A percentile compares a stretch with the other conserved stretches of the same genome.
Evolutionary conservation across 345 rosid species (phyloP).

Genomic region (Carallia brachiata): DNA sequence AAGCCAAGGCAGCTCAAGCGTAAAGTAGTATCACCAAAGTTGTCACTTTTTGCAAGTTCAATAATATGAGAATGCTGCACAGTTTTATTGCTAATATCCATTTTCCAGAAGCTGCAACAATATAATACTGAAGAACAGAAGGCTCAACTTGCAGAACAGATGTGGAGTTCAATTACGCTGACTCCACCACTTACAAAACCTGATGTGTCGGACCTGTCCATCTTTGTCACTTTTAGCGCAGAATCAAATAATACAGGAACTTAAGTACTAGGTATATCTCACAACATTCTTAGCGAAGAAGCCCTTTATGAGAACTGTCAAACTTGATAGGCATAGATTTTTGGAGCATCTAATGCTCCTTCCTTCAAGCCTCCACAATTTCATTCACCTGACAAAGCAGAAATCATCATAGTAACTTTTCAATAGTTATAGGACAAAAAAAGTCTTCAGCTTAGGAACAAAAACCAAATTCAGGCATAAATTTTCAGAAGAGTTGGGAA

Average conservation of each 20-base stretch:
- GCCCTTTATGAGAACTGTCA: slow-evolving; percentile 38
- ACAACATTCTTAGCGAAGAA: slow-evolving; percentile 58
- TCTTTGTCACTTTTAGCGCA: slow-evolving; percentile 28
- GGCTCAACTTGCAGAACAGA: slow-evolving; percentile 13
- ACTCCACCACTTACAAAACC: slow-evolving; percentile 92
- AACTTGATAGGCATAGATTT: slow-evolving; percentile 29
- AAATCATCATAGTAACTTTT: not conserved
- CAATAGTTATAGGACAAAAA: not conserved
- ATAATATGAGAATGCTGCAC: slow-evolving; percentile 34
- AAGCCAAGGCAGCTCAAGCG: slow-evolving; percentile 57
- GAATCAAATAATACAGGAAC: slow-evolving; percentile 15
- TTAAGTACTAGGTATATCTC: slow-evolving; percentile 30
- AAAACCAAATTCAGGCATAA: not conserved
- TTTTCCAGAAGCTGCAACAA: slow-evolving; percentile 25
- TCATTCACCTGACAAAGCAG: slow-evolving; percentile 45
- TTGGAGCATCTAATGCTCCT: slow-evolving; percentile 47
- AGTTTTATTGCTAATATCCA: slow-evolving; percentile 63
- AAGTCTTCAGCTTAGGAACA: not conserved
- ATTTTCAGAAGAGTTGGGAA: not conserved
- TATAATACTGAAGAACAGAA: slow-evolving; percentile 4
- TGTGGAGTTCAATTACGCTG: slow-evolving; percentile 23
- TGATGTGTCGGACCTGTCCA: slow-evolving; percentile 86
- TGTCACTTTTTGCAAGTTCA: slow-evolving; percentile 47
- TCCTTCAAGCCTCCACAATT: slow-evolving; percentile 22
- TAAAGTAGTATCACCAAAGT: slow-evolving; percentile 62